Percentiles rank a stretch among this genome's conserved stretches.
These are phyloP conservation scores for Keqinozyma sinolaborantium DNA, from an alignment of 1,139 yeast genomes.

Conservation along the genomic window DNA sequence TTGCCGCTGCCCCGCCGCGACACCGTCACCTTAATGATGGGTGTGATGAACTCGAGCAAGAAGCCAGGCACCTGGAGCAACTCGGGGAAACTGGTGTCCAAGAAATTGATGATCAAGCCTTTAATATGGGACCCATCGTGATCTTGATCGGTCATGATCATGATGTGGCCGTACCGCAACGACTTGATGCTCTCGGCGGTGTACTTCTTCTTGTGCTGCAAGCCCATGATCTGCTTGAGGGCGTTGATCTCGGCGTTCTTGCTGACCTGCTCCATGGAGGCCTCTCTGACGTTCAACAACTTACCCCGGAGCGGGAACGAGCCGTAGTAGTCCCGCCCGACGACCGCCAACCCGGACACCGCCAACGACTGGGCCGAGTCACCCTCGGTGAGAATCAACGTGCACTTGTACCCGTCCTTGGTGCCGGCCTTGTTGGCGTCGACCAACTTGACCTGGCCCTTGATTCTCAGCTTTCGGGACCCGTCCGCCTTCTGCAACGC, in stretches of 20 bases:
- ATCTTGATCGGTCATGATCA: slow-evolving; percentile 99
- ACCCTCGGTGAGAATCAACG: slow-evolving; percentile 93
- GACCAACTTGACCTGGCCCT: slow-evolving; percentile 85
- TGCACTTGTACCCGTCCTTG: slow-evolving; percentile 85
- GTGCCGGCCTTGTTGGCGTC: slow-evolving; percentile 99
- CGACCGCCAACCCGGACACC: slow-evolving; percentile 90
- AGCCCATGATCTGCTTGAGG: slow-evolving; percentile 90
- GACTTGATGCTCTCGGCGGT: slow-evolving; percentile 57
- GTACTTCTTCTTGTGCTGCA: slow-evolving; percentile 88
- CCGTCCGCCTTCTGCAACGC: slow-evolving; percentile 93
- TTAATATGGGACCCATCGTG: slow-evolving; percentile 99
- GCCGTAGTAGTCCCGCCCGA: slow-evolving; percentile 94
- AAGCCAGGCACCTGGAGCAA: slow-evolving; percentile 88
- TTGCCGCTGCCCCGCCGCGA: slow-evolving; percentile 57
- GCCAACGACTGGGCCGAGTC: slow-evolving; percentile 95
- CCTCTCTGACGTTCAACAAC: slow-evolving; percentile 92
- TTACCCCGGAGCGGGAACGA: slow-evolving; percentile 96
- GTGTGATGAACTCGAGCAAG: slow-evolving; percentile 90
- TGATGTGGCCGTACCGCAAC: slow-evolving; percentile 90
- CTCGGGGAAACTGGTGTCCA: slow-evolving; percentile 95
- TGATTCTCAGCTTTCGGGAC: slow-evolving; percentile 75
- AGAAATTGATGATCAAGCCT: slow-evolving; percentile 89
- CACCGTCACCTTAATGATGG: slow-evolving; percentile 88
- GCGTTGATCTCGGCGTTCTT: slow-evolving; percentile 95
- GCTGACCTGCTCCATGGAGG: slow-evolving; percentile 87